These are phyloP conservation scores for Pichia sp. DNA, from an alignment of 1,139 yeast species.

Conservation along the genomic window DNA sequence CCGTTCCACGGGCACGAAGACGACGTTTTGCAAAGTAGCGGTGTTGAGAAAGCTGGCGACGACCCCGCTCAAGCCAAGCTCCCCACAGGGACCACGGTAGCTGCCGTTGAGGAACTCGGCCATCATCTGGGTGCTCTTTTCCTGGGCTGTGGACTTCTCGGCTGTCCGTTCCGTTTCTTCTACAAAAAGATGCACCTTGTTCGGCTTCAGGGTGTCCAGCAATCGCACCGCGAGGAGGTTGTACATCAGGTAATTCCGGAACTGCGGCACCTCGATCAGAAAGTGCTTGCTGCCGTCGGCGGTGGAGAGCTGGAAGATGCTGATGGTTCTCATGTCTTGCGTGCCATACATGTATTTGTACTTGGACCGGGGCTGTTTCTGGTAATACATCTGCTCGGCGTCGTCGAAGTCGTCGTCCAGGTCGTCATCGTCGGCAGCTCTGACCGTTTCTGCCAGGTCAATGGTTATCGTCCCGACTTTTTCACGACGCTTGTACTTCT, in stretches of 20 bases:
- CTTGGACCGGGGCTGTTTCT: constrained; percentile 4
- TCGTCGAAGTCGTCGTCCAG: constrained; percentile 43
- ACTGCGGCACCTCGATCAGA: constrained; percentile 18
- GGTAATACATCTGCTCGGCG: constrained; percentile 49
- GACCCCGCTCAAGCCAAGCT: constrained; percentile 1
- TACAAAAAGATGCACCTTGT: constrained; percentile 3
- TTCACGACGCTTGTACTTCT: constrained; percentile 8
- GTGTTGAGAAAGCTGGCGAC: constrained; percentile 7
- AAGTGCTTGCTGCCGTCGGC: constrained; percentile 23
- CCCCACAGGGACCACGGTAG: constrained; percentile 6
- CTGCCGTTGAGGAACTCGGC: constrained; percentile 2
- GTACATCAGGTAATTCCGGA: constrained; percentile 9
- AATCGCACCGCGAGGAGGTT: constrained; percentile 1
- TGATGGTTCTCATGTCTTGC: constrained; percentile 22
- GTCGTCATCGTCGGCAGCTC: constrained; percentile 12
- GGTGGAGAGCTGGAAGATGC: constrained; percentile 20
- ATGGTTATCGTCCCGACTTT: constrained; percentile 8
- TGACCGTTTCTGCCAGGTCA: constrained; percentile 13
- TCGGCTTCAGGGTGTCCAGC: not conserved
- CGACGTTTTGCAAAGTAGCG: not conserved
- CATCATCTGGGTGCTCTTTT: not conserved
- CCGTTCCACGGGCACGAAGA: constrained; percentile 4
- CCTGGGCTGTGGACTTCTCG: not conserved
- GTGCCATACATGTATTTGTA: constrained; percentile 30
- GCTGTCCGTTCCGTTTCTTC: constrained; percentile 8